Conservation (phyloP, 2,329 filamentous ascomycete species). For the Arthrobotrys iridis region DNA sequence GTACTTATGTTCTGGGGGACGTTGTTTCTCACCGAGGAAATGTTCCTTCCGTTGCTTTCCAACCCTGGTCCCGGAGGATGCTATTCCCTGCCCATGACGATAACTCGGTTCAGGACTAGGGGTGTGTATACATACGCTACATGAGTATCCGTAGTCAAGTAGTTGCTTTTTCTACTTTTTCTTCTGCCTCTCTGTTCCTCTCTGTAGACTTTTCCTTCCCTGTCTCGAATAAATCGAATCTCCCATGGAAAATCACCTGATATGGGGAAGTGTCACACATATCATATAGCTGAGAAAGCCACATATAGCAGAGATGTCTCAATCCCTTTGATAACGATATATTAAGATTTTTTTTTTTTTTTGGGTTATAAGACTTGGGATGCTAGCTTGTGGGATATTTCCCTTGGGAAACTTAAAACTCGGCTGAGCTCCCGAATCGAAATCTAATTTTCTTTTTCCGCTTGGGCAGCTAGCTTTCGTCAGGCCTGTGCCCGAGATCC, state of each 20-base stretch:
- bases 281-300: no score
- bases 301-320: no score
- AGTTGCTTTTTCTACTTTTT: slow-evolving; percentile 10
- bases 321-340: no score
- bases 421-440: slow-evolving; percentile 16
- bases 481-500: slow-evolving; percentile 14
- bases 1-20: no score
- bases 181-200: slow-evolving; percentile 2
- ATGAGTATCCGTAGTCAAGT: no score
- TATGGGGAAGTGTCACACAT: slow-evolving; percentile 22
- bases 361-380: no score
- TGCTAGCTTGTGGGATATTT: no score
- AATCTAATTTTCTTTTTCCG: slow-evolving; percentile 10
- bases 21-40: slow-evolving; percentile 15
- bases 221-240: slow-evolving; percentile 28
- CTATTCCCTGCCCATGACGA: slow-evolving; percentile 53
- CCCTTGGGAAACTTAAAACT: no score
- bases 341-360: no score
- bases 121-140: background rate
- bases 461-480: background rate
- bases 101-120: slow-evolving; percentile 52
- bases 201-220: background rate
- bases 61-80: slow-evolving; percentile 37
- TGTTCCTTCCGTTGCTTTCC: background rate
- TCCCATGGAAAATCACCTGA: slow-evolving; percentile 25